Conservation (phyloP, 2,329 filamentous ascomycete genomes). For the Alternaria triticina region DNA sequence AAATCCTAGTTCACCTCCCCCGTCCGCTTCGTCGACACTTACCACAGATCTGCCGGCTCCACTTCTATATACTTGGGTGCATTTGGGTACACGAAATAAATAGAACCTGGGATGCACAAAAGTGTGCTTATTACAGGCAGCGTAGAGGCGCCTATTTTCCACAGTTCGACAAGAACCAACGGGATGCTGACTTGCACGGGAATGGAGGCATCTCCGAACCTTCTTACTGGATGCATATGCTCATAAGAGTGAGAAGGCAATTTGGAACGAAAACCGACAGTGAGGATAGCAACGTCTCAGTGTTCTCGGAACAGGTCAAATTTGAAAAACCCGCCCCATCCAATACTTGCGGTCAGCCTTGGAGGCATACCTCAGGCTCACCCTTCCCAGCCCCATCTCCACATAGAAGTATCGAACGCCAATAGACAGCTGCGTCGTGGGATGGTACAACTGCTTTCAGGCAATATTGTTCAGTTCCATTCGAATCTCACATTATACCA, state of each 20-base stretch:
- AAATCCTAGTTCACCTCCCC: neutral
- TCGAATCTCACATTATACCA: neutral
- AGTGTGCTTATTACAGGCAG: conserved; percentile 33
- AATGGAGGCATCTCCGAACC: conserved; percentile 45
- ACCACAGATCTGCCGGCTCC: conserved; percentile 13
- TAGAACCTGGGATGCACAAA: neutral
- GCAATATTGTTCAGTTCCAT: neutral
- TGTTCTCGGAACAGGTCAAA: neutral
- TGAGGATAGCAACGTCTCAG: neutral
- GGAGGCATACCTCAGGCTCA: neutral
- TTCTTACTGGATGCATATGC: conserved; percentile 37
- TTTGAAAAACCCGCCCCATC: neutral
- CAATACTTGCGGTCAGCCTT: neutral
- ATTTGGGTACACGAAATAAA: conserved; percentile 20
- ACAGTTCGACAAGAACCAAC: conserved; percentile 27
- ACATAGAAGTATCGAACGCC: neutral
- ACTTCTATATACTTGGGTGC: neutral
- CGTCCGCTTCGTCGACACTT: neutral
- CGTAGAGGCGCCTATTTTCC: conserved; percentile 39
- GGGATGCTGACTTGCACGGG: conserved; percentile 33
- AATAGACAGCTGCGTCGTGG: neutral
- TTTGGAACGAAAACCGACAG: neutral
- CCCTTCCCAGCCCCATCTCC: neutral
- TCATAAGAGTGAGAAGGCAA: conserved; percentile 16
- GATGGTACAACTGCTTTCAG: neutral